Evolutionary conservation across 331 rosid species (phyloP).

Genomic region (Telfairia occidentalis): DNA sequence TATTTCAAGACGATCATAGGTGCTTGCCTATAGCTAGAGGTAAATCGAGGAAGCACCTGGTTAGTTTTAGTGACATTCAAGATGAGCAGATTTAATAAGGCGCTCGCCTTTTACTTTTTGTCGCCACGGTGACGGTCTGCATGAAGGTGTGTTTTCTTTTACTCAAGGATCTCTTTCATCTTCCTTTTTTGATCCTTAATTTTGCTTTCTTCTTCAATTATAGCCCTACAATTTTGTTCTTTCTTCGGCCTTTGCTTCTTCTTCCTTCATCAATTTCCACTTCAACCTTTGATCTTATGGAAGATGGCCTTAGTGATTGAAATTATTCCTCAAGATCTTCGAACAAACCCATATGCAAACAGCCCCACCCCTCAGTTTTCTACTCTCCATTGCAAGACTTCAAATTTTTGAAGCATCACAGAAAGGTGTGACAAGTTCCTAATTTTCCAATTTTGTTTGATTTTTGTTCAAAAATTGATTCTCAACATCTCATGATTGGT

Average conservation of each 20-base stretch:
- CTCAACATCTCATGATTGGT: not conserved
- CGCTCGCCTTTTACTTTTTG: too few species aligned
- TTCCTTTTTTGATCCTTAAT: not conserved
- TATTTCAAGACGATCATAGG: too few species aligned
- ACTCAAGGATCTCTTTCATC: not conserved
- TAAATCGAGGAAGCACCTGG: too few species aligned
- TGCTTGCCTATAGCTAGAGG: too few species aligned
- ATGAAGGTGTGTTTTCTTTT: not conserved
- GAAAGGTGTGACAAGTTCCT: not conserved
- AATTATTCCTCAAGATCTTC: too few species aligned
- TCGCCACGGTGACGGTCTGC: too few species aligned
- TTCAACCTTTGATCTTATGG: not conserved
- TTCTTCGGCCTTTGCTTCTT: not conserved
- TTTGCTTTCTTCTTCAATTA: not conserved
- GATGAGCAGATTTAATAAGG: too few species aligned
- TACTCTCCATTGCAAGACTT: not conserved
- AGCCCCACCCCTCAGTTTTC: not conserved
- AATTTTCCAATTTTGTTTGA: not conserved
- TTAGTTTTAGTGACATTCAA: too few species aligned
- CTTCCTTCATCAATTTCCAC: not conserved
- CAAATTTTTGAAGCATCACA: not conserved
- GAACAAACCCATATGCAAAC: not conserved
- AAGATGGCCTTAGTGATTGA: not conserved
- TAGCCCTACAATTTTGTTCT: not conserved
- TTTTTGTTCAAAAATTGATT: not conserved